Percentiles rank a stretch among this genome's conserved stretches.
Conservation (phyloP, 192 early-diverging fungal genomes). For the Mortierella claussenii region DNA sequence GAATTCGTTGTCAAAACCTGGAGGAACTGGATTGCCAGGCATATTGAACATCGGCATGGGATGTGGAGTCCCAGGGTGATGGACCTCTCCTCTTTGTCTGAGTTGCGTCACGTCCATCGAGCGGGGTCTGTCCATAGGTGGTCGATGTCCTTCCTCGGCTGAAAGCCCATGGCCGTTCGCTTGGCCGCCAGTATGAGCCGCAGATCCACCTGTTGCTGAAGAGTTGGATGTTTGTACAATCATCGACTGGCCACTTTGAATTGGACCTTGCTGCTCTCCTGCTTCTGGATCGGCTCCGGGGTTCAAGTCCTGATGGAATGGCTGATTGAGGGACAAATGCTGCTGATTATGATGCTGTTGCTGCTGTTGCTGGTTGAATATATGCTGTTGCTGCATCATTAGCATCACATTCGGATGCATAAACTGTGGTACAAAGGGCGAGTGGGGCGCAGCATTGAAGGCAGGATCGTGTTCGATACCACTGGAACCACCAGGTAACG, state of each 20-base stretch:
- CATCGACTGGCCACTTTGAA: not conserved
- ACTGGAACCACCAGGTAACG: not conserved
- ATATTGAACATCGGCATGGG: constrained; percentile 13
- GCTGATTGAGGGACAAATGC: not conserved
- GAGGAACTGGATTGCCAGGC: constrained; percentile 10
- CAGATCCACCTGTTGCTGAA: not conserved
- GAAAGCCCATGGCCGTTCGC: not conserved
- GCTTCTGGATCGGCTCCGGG: not conserved
- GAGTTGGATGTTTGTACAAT: not conserved
- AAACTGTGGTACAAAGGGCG: constrained; percentile 19
- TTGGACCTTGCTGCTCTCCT: not conserved
- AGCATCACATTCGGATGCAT: constrained; percentile 34
- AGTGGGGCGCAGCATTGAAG: not conserved
- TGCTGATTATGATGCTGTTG: constrained; percentile 20
- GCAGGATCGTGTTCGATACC: constrained; percentile 1
- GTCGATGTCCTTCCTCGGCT: constrained; percentile 2
- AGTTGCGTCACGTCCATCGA: constrained; percentile 15
- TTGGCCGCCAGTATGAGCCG: not conserved
- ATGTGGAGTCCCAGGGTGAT: not conserved
- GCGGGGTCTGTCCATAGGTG: constrained; percentile 7
- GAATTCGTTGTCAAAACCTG: constrained; percentile 18
- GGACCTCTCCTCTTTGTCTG: not conserved
- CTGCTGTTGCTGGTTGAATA: constrained; percentile 22
- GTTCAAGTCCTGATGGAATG: not conserved
- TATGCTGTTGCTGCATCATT: constrained; percentile 28